A percentile compares a stretch with the other conserved stretches of the same genome.
Evolutionary conservation across 1,284 basidiomycete genomes (phyloP).

Genomic region (Thelephora terrestris): DNA sequence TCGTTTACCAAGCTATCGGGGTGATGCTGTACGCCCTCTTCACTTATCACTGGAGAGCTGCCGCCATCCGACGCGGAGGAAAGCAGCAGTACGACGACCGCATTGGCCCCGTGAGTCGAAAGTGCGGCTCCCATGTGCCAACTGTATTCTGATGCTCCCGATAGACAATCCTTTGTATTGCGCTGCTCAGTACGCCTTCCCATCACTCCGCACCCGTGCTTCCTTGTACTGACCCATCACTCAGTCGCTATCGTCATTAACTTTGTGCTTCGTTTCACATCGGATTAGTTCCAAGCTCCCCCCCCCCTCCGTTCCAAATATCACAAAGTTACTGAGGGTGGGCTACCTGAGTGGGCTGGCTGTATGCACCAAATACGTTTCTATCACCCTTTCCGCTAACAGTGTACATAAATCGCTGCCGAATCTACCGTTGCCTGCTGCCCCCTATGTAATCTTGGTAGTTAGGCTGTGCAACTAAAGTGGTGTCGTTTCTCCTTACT

Average conservation of each 20-base stretch:
- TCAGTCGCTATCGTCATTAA: slow-evolving; percentile 84
- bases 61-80: slow-evolving; percentile 85
- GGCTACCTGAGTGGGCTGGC: too few relatives aligned
- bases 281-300: too few relatives aligned
- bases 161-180: slow-evolving; percentile 80
- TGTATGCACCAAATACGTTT: too few relatives aligned
- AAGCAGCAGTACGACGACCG: slow-evolving; percentile 97
- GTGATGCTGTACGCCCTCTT: slow-evolving; percentile 96
- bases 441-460: too few relatives aligned
- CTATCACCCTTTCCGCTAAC: too few relatives aligned
- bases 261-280: slow-evolving; percentile 70
- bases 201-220: not conserved
- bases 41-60: slow-evolving; percentile 94
- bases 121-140: slow-evolving; percentile 13
- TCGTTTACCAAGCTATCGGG: slow-evolving; percentile 62
- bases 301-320: too few relatives aligned
- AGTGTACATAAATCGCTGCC: too few relatives aligned
- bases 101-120: slow-evolving; percentile 61
- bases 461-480: too few relatives aligned
- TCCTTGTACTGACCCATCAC: slow-evolving; percentile 2
- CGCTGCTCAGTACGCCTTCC: slow-evolving; percentile 60
- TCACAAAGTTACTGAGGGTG: too few relatives aligned
- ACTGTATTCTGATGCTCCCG: slow-evolving; percentile 7
- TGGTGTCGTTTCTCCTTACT: too few relatives aligned
- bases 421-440: too few relatives aligned